A percentile compares a stretch with the other conserved stretches of the same genome.
These are phyloP conservation scores for Boletus pseudo-olivaceus DNA, from an alignment of 768 basidiomycete genomes.

Conservation along the genomic window DNA sequence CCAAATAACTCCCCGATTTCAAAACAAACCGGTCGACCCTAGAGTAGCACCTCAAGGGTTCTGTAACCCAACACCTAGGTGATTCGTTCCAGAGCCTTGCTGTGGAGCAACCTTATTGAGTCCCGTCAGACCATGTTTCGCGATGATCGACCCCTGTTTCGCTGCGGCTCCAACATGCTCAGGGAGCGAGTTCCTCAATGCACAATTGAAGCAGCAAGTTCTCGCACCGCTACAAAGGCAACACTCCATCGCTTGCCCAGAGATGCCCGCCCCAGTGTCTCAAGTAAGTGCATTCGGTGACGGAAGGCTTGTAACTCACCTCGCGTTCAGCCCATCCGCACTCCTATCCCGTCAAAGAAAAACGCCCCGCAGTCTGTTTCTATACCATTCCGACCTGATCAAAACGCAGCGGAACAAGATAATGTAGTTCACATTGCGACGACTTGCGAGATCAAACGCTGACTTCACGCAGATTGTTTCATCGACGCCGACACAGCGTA, in stretches of 20 bases:
- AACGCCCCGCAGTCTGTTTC: neutral
- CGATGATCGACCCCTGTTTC: neutral
- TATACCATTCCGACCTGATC: neutral
- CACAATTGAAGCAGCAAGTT: slow-evolving; percentile 1
- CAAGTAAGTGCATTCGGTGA: slow-evolving; percentile 1
- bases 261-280: neutral
- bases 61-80: slow-evolving; percentile 2
- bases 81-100: neutral
- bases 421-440: slow-evolving; percentile 1
- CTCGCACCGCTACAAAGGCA: neutral
- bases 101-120: neutral
- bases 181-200: neutral
- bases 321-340: neutral
- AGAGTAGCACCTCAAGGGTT: neutral
- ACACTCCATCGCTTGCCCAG: neutral
- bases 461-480: slow-evolving; percentile 5
- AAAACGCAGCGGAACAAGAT: neutral
- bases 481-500: slow-evolving; percentile 1
- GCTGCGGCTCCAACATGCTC: neutral
- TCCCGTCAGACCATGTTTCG: slow-evolving; percentile 4
- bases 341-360: neutral
- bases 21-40: neutral
- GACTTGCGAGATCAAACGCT: neutral
- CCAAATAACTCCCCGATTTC: slow-evolving; percentile 3
- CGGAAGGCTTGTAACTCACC: neutral